A percentile compares a stretch with the other conserved stretches of the same genome.
These are phyloP conservation scores for Lipomyces anomalus DNA, from an alignment of 805 yeast species.

Conservation along the genomic window DNA sequence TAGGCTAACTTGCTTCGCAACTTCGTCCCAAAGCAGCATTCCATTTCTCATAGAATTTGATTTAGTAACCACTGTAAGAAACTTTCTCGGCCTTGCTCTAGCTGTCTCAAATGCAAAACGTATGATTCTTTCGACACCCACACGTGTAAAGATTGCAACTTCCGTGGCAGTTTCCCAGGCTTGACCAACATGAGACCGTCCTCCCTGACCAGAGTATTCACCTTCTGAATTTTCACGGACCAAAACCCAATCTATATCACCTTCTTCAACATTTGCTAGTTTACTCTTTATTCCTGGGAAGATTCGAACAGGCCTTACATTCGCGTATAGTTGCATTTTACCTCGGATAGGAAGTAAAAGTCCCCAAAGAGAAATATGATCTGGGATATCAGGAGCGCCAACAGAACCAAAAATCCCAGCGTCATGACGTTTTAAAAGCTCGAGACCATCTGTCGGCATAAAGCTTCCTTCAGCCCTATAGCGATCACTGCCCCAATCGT, in stretches of 20 bases:
- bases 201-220: conserved; percentile 26
- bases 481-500: conserved; percentile 21
- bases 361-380: conserved; percentile 23
- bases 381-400: conserved; percentile 24
- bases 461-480: conserved; percentile 16
- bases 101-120: conserved; percentile 22
- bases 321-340: conserved; percentile 21
- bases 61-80: conserved; percentile 21
- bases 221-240: conserved; percentile 24
- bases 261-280: conserved; percentile 4
- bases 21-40: conserved; percentile 24
- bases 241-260: conserved; percentile 15
- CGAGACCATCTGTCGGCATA: conserved; percentile 19
- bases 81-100: conserved; percentile 14
- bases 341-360: conserved; percentile 16
- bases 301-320: conserved; percentile 20
- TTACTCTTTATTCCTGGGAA: conserved; percentile 5
- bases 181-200: conserved; percentile 22
- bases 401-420: conserved; percentile 23
- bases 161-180: conserved; percentile 25
- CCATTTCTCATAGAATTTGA: conserved; percentile 22
- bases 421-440: conserved; percentile 11
- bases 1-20: conserved; percentile 17
- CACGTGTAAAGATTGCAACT: conserved; percentile 22
- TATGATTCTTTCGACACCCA: conserved; percentile 20